Evolutionary conservation across 208 protist genomes (phyloP).

Genomic region (Trypanosoma theileri): DNA sequence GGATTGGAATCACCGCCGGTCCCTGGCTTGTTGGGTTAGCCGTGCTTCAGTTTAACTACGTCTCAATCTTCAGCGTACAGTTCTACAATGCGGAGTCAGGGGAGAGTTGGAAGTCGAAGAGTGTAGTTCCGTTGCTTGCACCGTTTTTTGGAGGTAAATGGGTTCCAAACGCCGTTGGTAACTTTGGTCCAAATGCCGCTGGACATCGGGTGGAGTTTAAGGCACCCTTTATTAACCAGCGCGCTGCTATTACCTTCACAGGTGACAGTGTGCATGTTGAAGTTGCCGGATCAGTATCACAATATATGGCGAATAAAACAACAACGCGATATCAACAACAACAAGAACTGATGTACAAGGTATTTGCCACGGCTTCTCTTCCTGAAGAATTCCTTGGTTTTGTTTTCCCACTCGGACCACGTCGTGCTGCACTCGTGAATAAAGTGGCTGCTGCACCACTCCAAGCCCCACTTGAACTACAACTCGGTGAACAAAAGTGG

Average conservation of each 20-base stretch:
- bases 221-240: neutral
- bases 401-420: slow-evolving; percentile 41
- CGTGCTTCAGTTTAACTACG: slow-evolving; percentile 47
- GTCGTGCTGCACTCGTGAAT: slow-evolving; percentile 37
- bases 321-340: neutral
- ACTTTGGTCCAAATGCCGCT: slow-evolving; percentile 21
- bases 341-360: too few relatives aligned
- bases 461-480: neutral
- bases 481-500: slow-evolving; percentile 11
- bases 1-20: slow-evolving; percentile 37
- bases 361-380: slow-evolving; percentile 22
- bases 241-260: neutral
- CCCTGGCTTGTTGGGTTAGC: slow-evolving; percentile 42
- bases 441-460: slow-evolving; percentile 40
- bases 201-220: slow-evolving; percentile 34
- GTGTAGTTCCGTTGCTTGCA: slow-evolving; percentile 7
- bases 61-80: slow-evolving; percentile 32
- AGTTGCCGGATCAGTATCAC: neutral
- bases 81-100: slow-evolving; percentile 24
- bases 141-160: slow-evolving; percentile 28
- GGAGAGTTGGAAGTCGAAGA: slow-evolving; percentile 23
- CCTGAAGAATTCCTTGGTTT: slow-evolving; percentile 34
- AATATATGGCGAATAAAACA: neutral
- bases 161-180: slow-evolving; percentile 22
- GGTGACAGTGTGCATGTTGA: slow-evolving; percentile 13